A percentile compares a stretch with the other conserved stretches of the same genome.
Conservation (phyloP, 495 filamentous ascomycete species). For the Neurospora hispaniola region DNA sequence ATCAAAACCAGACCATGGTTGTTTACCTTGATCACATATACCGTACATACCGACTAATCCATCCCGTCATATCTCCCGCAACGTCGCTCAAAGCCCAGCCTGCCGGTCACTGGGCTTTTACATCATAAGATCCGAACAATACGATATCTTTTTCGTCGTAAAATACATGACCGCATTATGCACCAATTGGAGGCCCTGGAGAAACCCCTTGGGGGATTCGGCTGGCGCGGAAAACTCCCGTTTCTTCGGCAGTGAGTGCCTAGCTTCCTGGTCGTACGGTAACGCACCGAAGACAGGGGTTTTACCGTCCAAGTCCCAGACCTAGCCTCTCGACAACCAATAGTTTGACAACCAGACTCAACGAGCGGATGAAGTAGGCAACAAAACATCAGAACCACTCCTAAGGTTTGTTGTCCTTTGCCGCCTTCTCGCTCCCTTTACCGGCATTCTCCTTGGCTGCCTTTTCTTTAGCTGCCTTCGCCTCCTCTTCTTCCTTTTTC, state of each 20-base stretch:
- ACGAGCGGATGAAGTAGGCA: neutral
- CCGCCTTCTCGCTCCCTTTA: neutral
- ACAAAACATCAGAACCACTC: neutral
- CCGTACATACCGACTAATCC: neutral
- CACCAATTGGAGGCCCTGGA: neutral
- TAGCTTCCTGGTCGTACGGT: neutral
- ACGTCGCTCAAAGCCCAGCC: neutral
- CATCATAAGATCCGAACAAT: neutral
- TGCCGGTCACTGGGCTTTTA: neutral
- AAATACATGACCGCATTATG: neutral
- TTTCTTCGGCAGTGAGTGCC: neutral
- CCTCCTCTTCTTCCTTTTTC: conserved; percentile 3
- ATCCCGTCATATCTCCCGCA: neutral
- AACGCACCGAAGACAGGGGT: neutral
- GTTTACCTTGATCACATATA: no score
- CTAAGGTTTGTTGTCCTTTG: neutral
- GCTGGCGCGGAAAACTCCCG: neutral
- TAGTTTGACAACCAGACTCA: neutral
- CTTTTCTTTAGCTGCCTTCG: conserved; percentile 1
- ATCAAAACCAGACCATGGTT: no score
- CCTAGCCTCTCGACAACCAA: neutral
- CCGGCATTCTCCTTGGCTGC: conserved; percentile 1
- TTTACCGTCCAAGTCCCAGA: neutral
- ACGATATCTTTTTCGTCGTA: neutral
- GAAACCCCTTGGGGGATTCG: neutral